Evolutionary conservation across 2,329 filamentous ascomycete genomes (phyloP), one percentile per base, ranked within the genome.

Genomic region (Bertia moriformis): DNA sequence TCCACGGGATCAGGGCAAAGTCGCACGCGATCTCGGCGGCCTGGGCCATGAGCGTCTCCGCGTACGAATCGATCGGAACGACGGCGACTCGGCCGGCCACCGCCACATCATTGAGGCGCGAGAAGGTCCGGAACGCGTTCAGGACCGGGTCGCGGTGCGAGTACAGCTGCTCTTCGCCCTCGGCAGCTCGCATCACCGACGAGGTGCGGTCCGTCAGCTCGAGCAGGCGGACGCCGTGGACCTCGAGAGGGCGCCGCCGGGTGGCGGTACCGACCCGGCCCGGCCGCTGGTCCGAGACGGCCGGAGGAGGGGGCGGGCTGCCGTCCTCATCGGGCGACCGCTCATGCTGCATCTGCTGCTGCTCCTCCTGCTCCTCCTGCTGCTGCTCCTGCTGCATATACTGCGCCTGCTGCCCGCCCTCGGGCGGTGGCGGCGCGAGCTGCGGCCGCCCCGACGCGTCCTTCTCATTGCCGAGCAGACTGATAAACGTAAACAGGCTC

Each of bases 141-240:
- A 95, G 76, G 3, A 96, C 79, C 0, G 89, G 85, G 50, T 96
- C 89, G 49, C 73, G 70, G 4, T 71, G 66, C 18, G 73, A 72
- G 43, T 77, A 71, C 38, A 91, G 84, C 29, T 87, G 81, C 3
- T 80, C 69, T n/a, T 27, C 22, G 7, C 7, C n/a, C 7, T 93
- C 86, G 0, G 86, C 80, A 12, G 93, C 85, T 49, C 85, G 81
- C 89, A 96, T 96, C 49, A 95, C 88, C 14, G 87, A 88, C 1
- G 89, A 95, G 30, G 85, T 83, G 69, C 89, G 86, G 49, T 95
- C 88, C 0, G 85, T 93, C 12, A 96, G 71, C 52, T 93, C 84
- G 37, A 93, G 61, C 13, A 96, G 70, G 13, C 88, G 81, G n/a
- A 94, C 62, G 20, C 87, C 89, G 49, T 93, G 85, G 0, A 87